Base-by-base conservation (phyloP, 495 filamentous ascomycete species). In the Sabuloglossum arenarium region DNA sequence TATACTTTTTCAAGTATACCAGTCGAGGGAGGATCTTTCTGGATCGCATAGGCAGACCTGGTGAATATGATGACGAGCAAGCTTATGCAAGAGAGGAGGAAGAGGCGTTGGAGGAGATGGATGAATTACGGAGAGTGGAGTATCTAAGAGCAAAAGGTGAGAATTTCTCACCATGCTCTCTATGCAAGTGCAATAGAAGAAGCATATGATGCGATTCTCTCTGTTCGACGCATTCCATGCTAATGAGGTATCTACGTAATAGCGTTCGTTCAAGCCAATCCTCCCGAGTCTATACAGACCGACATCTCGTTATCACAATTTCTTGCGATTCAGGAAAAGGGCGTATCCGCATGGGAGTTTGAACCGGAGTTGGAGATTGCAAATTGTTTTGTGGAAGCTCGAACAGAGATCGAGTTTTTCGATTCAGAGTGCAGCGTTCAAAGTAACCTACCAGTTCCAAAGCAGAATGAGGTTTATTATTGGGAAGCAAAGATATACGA, bases 401-500 rank as follows among this genome's bases (percentile, higher is more conserved):
- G 93, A 60, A 98, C 91, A 1, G 91, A 98, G 67, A 91, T 98
- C 55, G 91, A 98, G 65, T 98, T 98, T 71, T 97, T 91, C 62
- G 91, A 98, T 67, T 87, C 86, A 11, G 93, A 91, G 66, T 97
- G 91, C 69, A 94, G 87, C 64, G 93, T 97, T 51, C 86, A 96
- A 73, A 94, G 84, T 67, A 98, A 98, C 61, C 70, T 98, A 39
- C 91, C 91, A 0, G 83, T 98, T 34, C 91, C 91, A 24, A 98
- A 98, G 66, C 91, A 98, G 65, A 97, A 98, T 62, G 91, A 98
- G 65, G 89, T 96, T 14, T 97, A 97, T 64, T 98, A 98, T 67
- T 98, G 91, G 91, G 91, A 98, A 65, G 86, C 91, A 14, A 98
- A 98, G 69, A 81, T 98, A 42, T 97, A 91, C 68, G 93, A 97